These are phyloP conservation scores for Pugionium cornutum DNA, from an alignment of 345 rosid genomes.

Conservation along the genomic window DNA sequence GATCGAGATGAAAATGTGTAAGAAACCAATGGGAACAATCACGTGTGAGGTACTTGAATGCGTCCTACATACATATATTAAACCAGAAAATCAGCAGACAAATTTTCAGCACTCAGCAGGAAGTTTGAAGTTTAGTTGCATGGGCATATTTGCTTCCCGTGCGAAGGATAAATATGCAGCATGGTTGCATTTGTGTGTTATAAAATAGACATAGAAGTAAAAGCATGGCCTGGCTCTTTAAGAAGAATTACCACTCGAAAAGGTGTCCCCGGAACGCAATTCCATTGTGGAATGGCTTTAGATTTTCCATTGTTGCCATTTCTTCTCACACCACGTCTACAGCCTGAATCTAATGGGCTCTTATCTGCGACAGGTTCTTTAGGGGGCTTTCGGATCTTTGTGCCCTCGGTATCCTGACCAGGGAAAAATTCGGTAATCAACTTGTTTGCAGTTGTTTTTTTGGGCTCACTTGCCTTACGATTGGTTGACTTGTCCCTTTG, in stretches of 20 bases:
- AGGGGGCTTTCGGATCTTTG: conserved; percentile 44
- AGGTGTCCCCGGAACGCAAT: conserved; percentile 76
- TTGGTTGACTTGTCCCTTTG: conserved; percentile 41
- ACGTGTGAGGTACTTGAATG: conserved; percentile 87
- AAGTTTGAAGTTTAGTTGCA: too few species aligned
- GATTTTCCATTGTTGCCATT: conserved; percentile 47
- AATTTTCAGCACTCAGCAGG: too few species aligned
- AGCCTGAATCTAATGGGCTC: conserved; percentile 40
- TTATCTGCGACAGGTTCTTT: conserved; percentile 38
- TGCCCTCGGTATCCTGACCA: conserved; percentile 44
- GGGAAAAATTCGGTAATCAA: conserved; percentile 85
- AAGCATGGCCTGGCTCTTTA: conserved; percentile 13
- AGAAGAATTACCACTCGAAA: conserved; percentile 78
- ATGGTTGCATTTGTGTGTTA: too few species aligned
- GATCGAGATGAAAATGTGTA: conserved; percentile 94
- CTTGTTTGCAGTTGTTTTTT: conserved; percentile 57
- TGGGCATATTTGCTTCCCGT: too few species aligned
- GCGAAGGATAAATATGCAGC: too few species aligned
- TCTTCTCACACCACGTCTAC: conserved; percentile 43
- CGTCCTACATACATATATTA: conserved; percentile 64
- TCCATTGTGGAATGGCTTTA: conserved; percentile 75
- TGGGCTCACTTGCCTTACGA: conserved; percentile 44
- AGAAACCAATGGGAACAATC: conserved; percentile 98
- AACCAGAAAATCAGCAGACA: conserved; percentile 29
- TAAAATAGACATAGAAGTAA: background rate